Evolutionary conservation across 164 flowering plant genomes (phyloP).

Genomic region (Aristolochia contorta): DNA sequence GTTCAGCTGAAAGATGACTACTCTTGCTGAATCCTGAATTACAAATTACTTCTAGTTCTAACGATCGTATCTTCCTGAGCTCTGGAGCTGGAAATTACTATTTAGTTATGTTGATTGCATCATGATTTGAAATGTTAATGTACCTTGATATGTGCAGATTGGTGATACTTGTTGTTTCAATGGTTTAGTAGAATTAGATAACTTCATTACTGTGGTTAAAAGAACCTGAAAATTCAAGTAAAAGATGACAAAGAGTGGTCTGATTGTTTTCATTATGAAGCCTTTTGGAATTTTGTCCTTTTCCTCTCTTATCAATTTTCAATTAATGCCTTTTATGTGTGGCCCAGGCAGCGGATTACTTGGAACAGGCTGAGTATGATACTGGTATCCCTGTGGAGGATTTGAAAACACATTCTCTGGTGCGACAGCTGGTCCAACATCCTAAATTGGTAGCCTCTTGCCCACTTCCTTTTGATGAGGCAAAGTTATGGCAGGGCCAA

Average conservation of each 20-base stretch:
- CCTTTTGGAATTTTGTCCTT: neutral
- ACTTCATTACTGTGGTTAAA: neutral
- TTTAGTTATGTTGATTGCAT: too few relatives aligned
- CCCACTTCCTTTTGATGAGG: conserved; percentile 97
- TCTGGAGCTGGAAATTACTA: too few relatives aligned
- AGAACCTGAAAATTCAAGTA: neutral
- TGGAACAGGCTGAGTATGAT: conserved; percentile 92
- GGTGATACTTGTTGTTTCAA: too few relatives aligned
- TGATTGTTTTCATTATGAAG: neutral
- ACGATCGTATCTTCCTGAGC: neutral
- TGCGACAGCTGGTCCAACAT: conserved; percentile 62
- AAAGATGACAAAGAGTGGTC: too few relatives aligned
- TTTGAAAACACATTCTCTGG: conserved; percentile 70
- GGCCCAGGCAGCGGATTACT: conserved; percentile 71
- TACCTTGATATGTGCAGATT: too few relatives aligned
- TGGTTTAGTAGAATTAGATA: too few relatives aligned
- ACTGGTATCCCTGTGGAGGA: conserved; percentile 80
- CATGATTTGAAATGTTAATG: too few relatives aligned
- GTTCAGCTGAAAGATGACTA: too few relatives aligned
- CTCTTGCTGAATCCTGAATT: too few relatives aligned
- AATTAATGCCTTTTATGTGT: neutral
- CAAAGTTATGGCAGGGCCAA: conserved; percentile 92
- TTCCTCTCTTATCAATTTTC: neutral
- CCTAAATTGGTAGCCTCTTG: conserved; percentile 79
- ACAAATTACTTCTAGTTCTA: neutral